Conservation (phyloP, 129 eudicot species). For the Flaveria trinervia region DNA sequence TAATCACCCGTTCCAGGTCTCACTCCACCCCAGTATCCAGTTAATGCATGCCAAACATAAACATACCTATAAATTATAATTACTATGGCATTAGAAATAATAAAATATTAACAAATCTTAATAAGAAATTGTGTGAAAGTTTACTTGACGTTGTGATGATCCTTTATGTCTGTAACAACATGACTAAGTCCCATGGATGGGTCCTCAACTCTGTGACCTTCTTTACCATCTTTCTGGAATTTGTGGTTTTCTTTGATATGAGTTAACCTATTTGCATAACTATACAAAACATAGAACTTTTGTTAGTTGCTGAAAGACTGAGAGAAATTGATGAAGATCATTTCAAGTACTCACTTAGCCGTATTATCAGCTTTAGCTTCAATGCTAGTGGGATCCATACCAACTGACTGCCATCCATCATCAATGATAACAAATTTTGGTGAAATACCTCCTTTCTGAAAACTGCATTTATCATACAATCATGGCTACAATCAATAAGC, state of each 20-base stretch:
- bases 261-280: conserved; percentile 80
- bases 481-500: conserved; percentile 13
- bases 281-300: conserved; percentile 31
- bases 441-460: conserved; percentile 75
- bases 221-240: conserved; percentile 80
- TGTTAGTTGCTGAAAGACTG: conserved; percentile 1
- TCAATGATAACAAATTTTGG: conserved; percentile 92
- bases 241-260: conserved; percentile 90
- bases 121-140: neutral
- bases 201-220: conserved; percentile 74
- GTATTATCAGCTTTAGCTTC: conserved; percentile 59
- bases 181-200: conserved; percentile 70
- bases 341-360: conserved; percentile 61
- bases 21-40: conserved; percentile 97
- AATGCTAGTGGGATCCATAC: conserved; percentile 64
- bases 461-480: conserved; percentile 42
- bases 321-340: neutral
- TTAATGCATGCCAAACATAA: conserved; percentile 89
- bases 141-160: conserved; percentile 63
- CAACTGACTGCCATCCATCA: conserved; percentile 96
- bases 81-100: conserved; percentile 5
- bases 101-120: neutral
- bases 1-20: conserved; percentile 79
- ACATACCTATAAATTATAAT: conserved; percentile 53
- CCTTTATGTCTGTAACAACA: conserved; percentile 67